Evolutionary conservation across 345 rosid species (phyloP), one percentile per base, ranked within the genome.

Genomic region (Salix dunnii): DNA sequence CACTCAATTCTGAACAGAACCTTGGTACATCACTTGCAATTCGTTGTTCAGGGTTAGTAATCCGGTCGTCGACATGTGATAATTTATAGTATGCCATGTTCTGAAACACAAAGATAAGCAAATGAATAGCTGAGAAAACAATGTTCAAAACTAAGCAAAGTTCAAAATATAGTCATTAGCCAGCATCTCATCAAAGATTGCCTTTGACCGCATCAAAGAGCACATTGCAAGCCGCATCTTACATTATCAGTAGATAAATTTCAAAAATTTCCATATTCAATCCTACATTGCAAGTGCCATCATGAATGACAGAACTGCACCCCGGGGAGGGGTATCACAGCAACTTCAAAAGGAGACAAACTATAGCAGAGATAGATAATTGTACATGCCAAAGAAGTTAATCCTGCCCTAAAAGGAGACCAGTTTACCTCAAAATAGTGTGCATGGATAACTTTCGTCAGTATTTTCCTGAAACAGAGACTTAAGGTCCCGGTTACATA

Each of bases 61-160:
- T 84, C 79, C 98, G 94, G 63, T 94, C 91, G 84, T 96, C 99
- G 72, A 96, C 97, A 77, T 96, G 98, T 74, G 98, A 92, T 82
- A 96, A 84, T 80, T 96, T 96, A 89, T 96, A 96, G 86, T 96
- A 96, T 5, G 93, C 95, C 98, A 96, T 94, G 82, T 92, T 96
- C 98, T 96, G 97, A 67, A 83, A 83, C 75, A 75, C 42, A 78
- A 46, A 69, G n/a, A 10, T 74, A 81, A 40, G 5, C 23, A 35
- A 67, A 69, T 69, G 10, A 77, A 64, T 38, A 72, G 43, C 42
- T 20, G 27, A 67, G 33, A 49, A 20, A 48, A 48, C 30, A 33
- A 20, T 4, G 58, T 49, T 13, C 51, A 75, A 71, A 21, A 31
- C 36, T 9, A 6, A 27, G 48, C 4, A 23, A 67, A 48, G 63